Evolutionary conservation across 1,284 basidiomycete genomes (phyloP).

Genomic region (Boletus sp.): DNA sequence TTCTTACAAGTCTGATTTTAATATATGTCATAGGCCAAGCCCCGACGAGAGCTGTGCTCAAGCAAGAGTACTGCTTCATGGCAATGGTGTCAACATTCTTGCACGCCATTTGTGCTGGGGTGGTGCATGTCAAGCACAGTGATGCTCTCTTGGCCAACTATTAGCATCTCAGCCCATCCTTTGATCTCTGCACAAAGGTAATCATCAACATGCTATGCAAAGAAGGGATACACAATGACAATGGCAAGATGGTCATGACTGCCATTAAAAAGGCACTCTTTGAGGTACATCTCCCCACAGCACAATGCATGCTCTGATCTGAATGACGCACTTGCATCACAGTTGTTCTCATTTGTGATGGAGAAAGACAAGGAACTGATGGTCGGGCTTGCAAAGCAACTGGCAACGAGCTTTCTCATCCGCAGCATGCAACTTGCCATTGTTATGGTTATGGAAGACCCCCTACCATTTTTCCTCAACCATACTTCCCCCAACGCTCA

Average conservation of each 20-base stretch:
- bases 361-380: slow-evolving; percentile 66
- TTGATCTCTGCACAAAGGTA: slow-evolving; percentile 80
- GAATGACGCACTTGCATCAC: not conserved
- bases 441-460: too few species aligned
- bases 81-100: slow-evolving; percentile 81
- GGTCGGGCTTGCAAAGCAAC: slow-evolving; percentile 74
- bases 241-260: slow-evolving; percentile 64
- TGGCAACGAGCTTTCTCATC: slow-evolving; percentile 73
- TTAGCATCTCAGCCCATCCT: slow-evolving; percentile 78
- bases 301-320: not conserved
- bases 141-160: slow-evolving; percentile 80
- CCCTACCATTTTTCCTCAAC: too few species aligned
- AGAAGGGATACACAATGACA: slow-evolving; percentile 78
- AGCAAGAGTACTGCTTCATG: slow-evolving; percentile 78
- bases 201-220: slow-evolving; percentile 88
- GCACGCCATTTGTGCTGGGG: slow-evolving; percentile 79
- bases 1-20: not conserved
- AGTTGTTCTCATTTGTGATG: slow-evolving; percentile 80
- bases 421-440: slow-evolving; percentile 89
- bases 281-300: slow-evolving; percentile 54
- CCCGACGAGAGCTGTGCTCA: slow-evolving; percentile 52
- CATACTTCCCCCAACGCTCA: too few species aligned
- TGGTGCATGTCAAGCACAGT: slow-evolving; percentile 78
- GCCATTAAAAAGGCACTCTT: slow-evolving; percentile 72
- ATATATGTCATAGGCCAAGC: slow-evolving; percentile 2